These are phyloP conservation scores for Mortierella sp. DNA, from an alignment of 371 early-diverging fungal genomes.

Conservation along the genomic window DNA sequence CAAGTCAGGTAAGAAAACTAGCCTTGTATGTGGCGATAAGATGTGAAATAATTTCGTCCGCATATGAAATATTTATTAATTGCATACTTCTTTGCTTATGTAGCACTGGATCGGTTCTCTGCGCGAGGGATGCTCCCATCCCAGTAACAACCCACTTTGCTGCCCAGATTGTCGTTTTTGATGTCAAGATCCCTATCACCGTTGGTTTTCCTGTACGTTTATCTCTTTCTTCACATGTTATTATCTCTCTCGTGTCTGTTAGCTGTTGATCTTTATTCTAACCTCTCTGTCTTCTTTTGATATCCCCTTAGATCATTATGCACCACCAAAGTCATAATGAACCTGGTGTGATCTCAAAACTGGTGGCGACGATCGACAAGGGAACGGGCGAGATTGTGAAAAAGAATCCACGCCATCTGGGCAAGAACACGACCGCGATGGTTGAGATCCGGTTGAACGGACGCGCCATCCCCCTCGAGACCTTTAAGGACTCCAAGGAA, in stretches of 20 bases:
- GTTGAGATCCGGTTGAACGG: constrained; percentile 82
- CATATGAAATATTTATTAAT: background rate
- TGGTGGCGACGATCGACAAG: constrained; percentile 84
- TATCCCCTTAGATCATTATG: constrained; percentile 69
- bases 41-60: background rate
- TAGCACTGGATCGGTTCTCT: constrained; percentile 86
- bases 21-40: background rate
- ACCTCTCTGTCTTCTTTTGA: constrained; percentile 5
- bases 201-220: constrained; percentile 85
- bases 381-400: constrained; percentile 86
- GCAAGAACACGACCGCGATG: constrained; percentile 85
- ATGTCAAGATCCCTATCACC: constrained; percentile 90
- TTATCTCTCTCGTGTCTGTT: too few species aligned
- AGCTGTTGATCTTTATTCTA: too few species aligned
- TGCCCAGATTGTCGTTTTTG: constrained; percentile 94
- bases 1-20: constrained; percentile 72
- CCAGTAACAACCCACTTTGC: constrained; percentile 81
- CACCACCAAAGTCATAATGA: constrained; percentile 88
- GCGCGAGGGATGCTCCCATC: constrained; percentile 74
- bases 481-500: constrained; percentile 87
- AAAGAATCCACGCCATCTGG: constrained; percentile 85
- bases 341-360: constrained; percentile 79
- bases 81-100: too few species aligned
- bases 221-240: too few species aligned
- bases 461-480: constrained; percentile 87